Evolutionary conservation across 345 rosid genomes (phyloP).

Genomic region (Trapa incisa): DNA sequence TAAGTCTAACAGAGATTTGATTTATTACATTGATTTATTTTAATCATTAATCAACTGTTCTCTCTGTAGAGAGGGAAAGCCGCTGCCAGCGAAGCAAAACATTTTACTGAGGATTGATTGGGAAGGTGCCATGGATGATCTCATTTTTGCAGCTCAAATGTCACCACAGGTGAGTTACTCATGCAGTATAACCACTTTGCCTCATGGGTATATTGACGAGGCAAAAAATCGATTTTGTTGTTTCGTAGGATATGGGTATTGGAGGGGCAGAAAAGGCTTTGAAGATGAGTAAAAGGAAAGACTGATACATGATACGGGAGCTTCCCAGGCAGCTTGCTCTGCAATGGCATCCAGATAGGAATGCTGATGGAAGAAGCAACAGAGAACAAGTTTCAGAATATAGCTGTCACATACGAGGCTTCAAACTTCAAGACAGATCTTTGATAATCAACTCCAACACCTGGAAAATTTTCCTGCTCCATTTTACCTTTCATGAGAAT

Average conservation of each 20-base stretch:
- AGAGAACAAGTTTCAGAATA: conserved; percentile 75
- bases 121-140: conserved; percentile 96
- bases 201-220: not conserved
- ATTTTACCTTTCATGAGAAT: not conserved
- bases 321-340: conserved; percentile 84
- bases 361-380: conserved; percentile 93
- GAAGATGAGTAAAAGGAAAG: conserved; percentile 91
- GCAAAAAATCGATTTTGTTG: not conserved
- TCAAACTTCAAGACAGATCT: conserved; percentile 1
- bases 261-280: conserved; percentile 91
- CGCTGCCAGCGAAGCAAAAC: conserved; percentile 51
- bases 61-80: conserved; percentile 43
- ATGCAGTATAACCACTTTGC: not conserved
- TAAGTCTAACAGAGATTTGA: not conserved
- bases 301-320: conserved; percentile 87
- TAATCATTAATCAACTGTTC: not conserved
- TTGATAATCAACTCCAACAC: not conserved
- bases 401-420: conserved; percentile 98
- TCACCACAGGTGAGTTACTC: conserved; percentile 68
- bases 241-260: conserved; percentile 60
- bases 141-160: conserved; percentile 68
- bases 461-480: not conserved
- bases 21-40: not conserved
- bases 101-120: conserved; percentile 86
- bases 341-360: conserved; percentile 98